phyloP scores from a whole-genome alignment of 2,329 filamentous ascomycete species.

The Tolypocladium capitatum region DNA sequence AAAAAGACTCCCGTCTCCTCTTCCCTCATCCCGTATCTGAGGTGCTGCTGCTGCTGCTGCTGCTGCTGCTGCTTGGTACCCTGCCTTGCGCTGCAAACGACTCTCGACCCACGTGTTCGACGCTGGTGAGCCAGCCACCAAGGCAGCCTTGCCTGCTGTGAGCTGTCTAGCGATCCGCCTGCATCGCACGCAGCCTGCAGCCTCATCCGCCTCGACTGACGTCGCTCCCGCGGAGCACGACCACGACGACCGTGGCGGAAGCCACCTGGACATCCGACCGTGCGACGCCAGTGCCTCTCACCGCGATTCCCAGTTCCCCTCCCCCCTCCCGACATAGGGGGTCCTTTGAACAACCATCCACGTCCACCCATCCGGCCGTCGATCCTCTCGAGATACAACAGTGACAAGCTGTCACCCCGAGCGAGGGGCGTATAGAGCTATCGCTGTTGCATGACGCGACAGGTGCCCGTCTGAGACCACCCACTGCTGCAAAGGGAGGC shows the following conservation, averaged over 20 bases:
- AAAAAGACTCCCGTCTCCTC: background rate
- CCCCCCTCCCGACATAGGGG: background rate
- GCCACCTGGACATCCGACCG: background rate
- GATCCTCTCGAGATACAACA: background rate
- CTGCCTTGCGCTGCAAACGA: background rate
- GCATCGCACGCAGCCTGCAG: background rate
- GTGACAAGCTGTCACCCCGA: background rate
- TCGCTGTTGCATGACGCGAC: conserved; percentile 6
- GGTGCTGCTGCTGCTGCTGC: background rate
- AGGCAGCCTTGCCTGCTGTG: conserved; percentile 1
- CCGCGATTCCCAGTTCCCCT: background rate
- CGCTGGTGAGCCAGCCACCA: background rate
- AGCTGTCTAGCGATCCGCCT: background rate
- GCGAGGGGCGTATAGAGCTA: background rate
- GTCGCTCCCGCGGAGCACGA: background rate
- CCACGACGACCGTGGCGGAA: background rate
- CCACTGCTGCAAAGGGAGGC: conserved; percentile 4
- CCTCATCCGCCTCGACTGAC: background rate
- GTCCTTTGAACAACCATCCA: background rate
- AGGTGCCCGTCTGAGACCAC: conserved; percentile 5
- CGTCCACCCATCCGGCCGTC: background rate
- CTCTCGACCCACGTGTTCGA: conserved; percentile 1
- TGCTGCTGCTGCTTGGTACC: background rate
- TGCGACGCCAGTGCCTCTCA: background rate
- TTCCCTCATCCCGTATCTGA: conserved; percentile 1